Evolutionary conservation across 1,284 basidiomycete genomes (phyloP), one percentile per base, ranked within the genome.

Genomic region (Moesziomyces globuligerus): DNA sequence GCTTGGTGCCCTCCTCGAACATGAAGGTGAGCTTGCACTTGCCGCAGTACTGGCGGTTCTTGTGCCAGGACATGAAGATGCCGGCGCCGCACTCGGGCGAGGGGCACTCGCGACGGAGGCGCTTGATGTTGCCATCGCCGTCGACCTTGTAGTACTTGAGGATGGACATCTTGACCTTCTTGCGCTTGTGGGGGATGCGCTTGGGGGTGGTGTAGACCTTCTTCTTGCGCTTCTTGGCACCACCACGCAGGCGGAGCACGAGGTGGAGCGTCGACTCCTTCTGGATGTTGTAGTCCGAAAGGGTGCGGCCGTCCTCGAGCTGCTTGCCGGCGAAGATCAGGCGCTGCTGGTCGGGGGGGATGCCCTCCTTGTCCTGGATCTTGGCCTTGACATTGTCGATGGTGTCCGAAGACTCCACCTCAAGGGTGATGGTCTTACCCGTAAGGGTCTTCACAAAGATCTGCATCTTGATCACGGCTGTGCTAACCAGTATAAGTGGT

Each of bases 141-240:
- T 97, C 94, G 82, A 98, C 94, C 87, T 94, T 96, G 88, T 98
- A 98, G 89, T 96, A 98, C 87, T 98, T 97, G 85, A 98, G 88
- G 87, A 97, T 94, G 82, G 93, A 87, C 94, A 88, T 87, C 96
- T 95, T 98, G 88, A 97, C 93, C 89, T 97, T 96, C 89, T 95
- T 95, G 85, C 91, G 90, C 90, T 98, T 97, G 88, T 98, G 94
- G 90, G 98, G 98, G 89, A 97, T 90, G 88, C 98, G 98, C 90
- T 98, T 98, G 86, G 95, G 95, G 84, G 86, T 87, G 77, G 94
- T 93, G 91, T 96, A 96, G 59, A 92, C 94, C 90, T 98, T 98
- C 89, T 98, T 98, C 90, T 98, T 98, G 85, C 95, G 90, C 90
- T 98, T 98, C 91, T 95, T 95, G 77, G 90, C 93, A 88, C 93